Base-by-base conservation (phyloP, 2,329 filamentous ascomycete genomes). In the Phialophora verrucosa region DNA sequence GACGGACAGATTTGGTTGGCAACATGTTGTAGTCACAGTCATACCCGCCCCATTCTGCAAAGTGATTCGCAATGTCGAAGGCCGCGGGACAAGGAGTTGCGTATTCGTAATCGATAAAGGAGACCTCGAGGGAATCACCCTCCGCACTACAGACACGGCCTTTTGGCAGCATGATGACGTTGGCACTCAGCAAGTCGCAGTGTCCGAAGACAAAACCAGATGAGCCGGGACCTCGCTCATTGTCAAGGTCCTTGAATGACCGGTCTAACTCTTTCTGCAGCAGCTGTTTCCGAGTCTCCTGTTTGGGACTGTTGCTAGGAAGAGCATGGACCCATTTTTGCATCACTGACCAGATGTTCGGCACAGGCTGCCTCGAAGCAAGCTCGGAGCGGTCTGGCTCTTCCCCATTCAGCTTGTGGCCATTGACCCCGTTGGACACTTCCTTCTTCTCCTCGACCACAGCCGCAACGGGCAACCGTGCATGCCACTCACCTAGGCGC, bases 51-150 rank as follows among this genome's bases (percentile, higher is more conserved):
- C 95, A 99, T 81, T 99, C 95, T 56, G 95, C 93, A 76, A 99
- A 97, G 83, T 99, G 95, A 81, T 99, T 99, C 59, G 94, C 90
- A 73, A 99, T 89, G 77, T 99, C 95, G 79, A 99, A 99, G 1
- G 94, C 93, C 3, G 93, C 93, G 1, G 94, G 94, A 0, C 93
- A 94, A 2, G 95, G 93, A 4, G 92, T 95, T 14, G 93, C 93
- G 79, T 99, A 99, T 79, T 99, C 95, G 82, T 98, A 99, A 80
- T 99, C 95, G 77, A 99, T 99, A 80, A 99, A 98, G 75, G 87
- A 87, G 63, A 94, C 90, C 2, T 80, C 83, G 27, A 83, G 76
- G 38, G 78, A 77, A 32, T 79, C 75, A 14, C 77, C 73, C 32
- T 78, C 72, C 53, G 74, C 76, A 71, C 73, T 73, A 32, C 77